Conservation (phyloP, 371 early-diverging fungal species). For the Gilbertella persicaria region DNA sequence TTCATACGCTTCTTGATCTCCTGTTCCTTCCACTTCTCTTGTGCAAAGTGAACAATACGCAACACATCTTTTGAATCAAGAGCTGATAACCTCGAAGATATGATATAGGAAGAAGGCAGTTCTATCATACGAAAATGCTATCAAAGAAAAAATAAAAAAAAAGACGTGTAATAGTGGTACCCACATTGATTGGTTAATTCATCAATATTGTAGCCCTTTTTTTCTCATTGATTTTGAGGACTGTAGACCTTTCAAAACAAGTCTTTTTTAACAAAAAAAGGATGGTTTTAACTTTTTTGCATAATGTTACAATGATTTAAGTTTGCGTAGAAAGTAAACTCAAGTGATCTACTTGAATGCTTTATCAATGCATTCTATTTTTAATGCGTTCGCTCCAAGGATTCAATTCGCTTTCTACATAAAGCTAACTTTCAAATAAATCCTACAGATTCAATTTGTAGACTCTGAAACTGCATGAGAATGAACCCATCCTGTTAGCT, state of each 20-base stretch:
- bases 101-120: conserved; percentile 28
- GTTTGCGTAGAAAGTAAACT: too few relatives aligned
- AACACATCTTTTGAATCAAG: conserved; percentile 33
- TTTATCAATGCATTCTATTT: too few relatives aligned
- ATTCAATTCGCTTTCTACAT: too few relatives aligned
- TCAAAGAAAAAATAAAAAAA: not conserved
- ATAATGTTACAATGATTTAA: too few relatives aligned
- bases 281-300: not conserved
- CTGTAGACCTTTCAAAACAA: not conserved
- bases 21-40: conserved; percentile 13
- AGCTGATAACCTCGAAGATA: conserved; percentile 36
- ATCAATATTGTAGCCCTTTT: not conserved
- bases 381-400: too few relatives aligned
- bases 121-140: conserved; percentile 24
- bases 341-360: too few relatives aligned
- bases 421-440: too few relatives aligned
- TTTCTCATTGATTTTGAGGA: not conserved
- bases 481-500: too few relatives aligned
- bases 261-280: not conserved
- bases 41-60: conserved; percentile 24
- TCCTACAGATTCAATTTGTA: too few relatives aligned
- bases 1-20: conserved; percentile 19
- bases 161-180: not conserved
- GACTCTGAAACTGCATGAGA: too few relatives aligned
- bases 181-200: too few relatives aligned